These are phyloP conservation scores for Epichloe gansuensis DNA, from an alignment of 2,329 filamentous ascomycete genomes.

Conservation along the genomic window DNA sequence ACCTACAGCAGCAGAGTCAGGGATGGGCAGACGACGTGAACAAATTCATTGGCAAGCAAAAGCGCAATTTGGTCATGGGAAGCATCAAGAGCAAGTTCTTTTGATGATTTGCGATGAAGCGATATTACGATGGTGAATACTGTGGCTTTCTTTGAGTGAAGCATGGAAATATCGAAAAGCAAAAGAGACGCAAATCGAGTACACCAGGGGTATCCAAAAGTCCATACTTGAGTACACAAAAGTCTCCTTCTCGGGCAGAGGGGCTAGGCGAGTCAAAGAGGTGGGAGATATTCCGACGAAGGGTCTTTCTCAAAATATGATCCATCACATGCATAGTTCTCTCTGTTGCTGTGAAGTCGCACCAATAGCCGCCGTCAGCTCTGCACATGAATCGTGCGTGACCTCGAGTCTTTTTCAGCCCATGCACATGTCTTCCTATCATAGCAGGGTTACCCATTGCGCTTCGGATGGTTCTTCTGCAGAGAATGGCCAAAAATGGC, in stretches of 20 bases:
- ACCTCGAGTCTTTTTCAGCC: background rate
- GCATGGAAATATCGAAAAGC: background rate
- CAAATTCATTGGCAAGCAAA: slow-evolving; percentile 79
- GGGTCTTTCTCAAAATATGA: slow-evolving; percentile 9
- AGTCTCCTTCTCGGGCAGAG: too few species aligned
- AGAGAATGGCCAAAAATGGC: slow-evolving; percentile 9
- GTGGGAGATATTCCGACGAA: slow-evolving; percentile 7
- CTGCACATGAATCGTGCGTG: slow-evolving; percentile 9
- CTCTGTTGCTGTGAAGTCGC: slow-evolving; percentile 6
- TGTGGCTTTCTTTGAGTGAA: background rate
- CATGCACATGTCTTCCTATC: too few species aligned
- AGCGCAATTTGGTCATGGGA: slow-evolving; percentile 70
- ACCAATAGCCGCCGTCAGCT: slow-evolving; percentile 11
- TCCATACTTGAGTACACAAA: background rate
- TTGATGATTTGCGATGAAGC: slow-evolving; percentile 6
- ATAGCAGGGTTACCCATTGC: background rate
- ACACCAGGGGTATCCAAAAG: too few species aligned
- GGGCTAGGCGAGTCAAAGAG: too few species aligned
- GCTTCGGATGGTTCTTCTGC: slow-evolving; percentile 3
- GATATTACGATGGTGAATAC: background rate
- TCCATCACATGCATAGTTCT: slow-evolving; percentile 8
- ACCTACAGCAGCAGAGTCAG: slow-evolving; percentile 65
- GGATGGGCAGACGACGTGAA: slow-evolving; percentile 80
- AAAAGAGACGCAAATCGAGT: too few species aligned
- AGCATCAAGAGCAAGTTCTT: slow-evolving; percentile 49